phyloP scores from a whole-genome alignment of 1,284 basidiomycete species.

The Ceratobasidium sp. region DNA sequence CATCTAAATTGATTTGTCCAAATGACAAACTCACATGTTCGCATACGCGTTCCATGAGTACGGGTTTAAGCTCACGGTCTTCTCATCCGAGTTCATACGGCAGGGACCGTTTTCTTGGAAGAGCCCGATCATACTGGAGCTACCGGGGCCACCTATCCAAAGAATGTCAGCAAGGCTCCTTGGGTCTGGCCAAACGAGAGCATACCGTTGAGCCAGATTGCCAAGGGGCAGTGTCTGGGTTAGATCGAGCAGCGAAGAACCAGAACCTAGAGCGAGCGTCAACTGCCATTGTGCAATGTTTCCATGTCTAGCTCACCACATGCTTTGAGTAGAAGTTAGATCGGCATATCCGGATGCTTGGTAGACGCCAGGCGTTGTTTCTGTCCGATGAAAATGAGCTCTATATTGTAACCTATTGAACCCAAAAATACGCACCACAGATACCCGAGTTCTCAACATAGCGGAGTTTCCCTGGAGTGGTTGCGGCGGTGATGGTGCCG shows the following conservation, averaged over 20 bases:
- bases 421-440: constrained; percentile 54
- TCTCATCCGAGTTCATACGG: constrained; percentile 60
- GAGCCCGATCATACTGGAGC: constrained; percentile 45
- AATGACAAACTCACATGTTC: constrained; percentile 66
- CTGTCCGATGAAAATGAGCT: background rate
- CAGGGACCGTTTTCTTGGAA: constrained; percentile 68
- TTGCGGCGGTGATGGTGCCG: background rate
- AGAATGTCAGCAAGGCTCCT: background rate
- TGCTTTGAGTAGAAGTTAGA: constrained; percentile 63
- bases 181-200: constrained; percentile 48
- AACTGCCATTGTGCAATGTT: background rate
- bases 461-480: constrained; percentile 50
- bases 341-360: constrained; percentile 73
- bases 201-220: constrained; percentile 57
- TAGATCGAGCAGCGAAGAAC: constrained; percentile 45
- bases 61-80: constrained; percentile 62
- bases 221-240: constrained; percentile 39
- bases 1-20: too few species aligned
- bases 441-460: constrained; percentile 70
- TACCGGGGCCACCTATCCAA: constrained; percentile 35
- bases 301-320: constrained; percentile 22
- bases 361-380: constrained; percentile 70
- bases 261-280: constrained; percentile 45
- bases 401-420: background rate
- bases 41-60: constrained; percentile 72